These are phyloP conservation scores for Aspergillus bertholletiae DNA, from an alignment of 495 filamentous ascomycete species.

Conservation along the genomic window DNA sequence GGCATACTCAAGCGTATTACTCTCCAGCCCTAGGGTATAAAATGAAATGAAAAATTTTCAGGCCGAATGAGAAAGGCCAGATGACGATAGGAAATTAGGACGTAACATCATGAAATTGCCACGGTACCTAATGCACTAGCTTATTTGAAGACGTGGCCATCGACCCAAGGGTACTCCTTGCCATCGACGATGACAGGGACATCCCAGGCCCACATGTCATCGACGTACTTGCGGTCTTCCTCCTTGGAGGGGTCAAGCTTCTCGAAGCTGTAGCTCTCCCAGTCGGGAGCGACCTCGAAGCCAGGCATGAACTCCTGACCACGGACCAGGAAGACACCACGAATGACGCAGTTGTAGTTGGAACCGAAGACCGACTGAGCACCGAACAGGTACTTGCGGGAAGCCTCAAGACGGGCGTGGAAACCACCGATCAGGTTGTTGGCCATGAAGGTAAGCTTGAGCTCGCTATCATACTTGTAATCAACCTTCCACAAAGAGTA, in stretches of 20 bases:
- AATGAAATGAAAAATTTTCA: background rate
- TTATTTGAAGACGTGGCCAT: constrained; percentile 99
- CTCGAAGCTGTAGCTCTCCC: constrained; percentile 90
- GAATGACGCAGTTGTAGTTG: constrained; percentile 81
- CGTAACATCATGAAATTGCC: constrained; percentile 6
- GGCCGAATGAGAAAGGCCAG: constrained; percentile 3
- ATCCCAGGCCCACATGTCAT: constrained; percentile 88
- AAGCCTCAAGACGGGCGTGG: constrained; percentile 94
- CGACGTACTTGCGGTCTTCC: constrained; percentile 78
- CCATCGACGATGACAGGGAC: constrained; percentile 71
- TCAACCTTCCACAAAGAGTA: constrained; percentile 89
- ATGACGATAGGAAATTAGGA: constrained; percentile 4
- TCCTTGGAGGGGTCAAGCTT: constrained; percentile 87
- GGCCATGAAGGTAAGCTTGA: constrained; percentile 96
- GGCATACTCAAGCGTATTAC: background rate
- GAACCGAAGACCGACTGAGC: constrained; percentile 81
- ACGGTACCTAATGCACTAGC: constrained; percentile 26
- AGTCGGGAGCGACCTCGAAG: constrained; percentile 96
- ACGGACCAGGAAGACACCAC: constrained; percentile 90
- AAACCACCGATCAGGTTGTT: constrained; percentile 96
- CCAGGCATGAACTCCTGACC: constrained; percentile 82
- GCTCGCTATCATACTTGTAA: constrained; percentile 98
- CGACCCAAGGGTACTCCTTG: constrained; percentile 75
- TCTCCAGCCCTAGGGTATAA: background rate
- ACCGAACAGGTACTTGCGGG: constrained; percentile 98